Percentiles rank a stretch among this genome's conserved stretches.
phyloP scores from a whole-genome alignment of 768 basidiomycete genomes.

The Serendipita sp. region DNA sequence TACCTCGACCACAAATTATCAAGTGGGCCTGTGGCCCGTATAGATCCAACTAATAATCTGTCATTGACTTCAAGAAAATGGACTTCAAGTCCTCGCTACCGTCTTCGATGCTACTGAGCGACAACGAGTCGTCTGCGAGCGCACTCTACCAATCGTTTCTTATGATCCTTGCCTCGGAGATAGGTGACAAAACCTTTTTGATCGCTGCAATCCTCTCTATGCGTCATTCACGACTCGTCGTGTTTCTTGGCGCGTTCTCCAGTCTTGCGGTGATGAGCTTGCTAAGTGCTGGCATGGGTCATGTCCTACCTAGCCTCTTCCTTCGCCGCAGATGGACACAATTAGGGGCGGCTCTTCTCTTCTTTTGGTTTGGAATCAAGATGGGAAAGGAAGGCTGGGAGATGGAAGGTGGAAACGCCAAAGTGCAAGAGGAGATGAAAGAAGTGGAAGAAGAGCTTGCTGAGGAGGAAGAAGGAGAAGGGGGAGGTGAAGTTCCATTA shows the following conservation, averaged over 20 bases:
- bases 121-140: not conserved
- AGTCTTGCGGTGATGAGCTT: slow-evolving; percentile 88
- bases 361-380: slow-evolving; percentile 77
- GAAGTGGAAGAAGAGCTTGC: slow-evolving; percentile 95
- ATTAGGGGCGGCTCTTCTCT: slow-evolving; percentile 59
- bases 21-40: no score
- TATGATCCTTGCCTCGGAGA: slow-evolving; percentile 87
- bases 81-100: not conserved
- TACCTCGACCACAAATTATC: no score
- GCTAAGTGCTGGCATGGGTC: slow-evolving; percentile 85
- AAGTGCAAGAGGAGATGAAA: slow-evolving; percentile 85
- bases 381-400: slow-evolving; percentile 74
- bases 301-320: slow-evolving; percentile 71
- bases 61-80: not conserved
- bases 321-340: slow-evolving; percentile 43
- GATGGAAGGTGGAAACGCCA: slow-evolving; percentile 65
- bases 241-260: slow-evolving; percentile 77
- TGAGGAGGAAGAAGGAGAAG: slow-evolving; percentile 42
- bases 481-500: no score
- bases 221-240: slow-evolving; percentile 63
- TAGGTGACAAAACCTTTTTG: slow-evolving; percentile 90
- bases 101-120: not conserved
- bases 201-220: slow-evolving; percentile 78
- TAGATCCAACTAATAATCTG: no score
- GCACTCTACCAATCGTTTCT: slow-evolving; percentile 65